Percentiles rank a stretch among this genome's conserved stretches.
These are phyloP conservation scores for Picochlorum sp. DNA, from an alignment of 139 green algal species.

Conservation along the genomic window DNA sequence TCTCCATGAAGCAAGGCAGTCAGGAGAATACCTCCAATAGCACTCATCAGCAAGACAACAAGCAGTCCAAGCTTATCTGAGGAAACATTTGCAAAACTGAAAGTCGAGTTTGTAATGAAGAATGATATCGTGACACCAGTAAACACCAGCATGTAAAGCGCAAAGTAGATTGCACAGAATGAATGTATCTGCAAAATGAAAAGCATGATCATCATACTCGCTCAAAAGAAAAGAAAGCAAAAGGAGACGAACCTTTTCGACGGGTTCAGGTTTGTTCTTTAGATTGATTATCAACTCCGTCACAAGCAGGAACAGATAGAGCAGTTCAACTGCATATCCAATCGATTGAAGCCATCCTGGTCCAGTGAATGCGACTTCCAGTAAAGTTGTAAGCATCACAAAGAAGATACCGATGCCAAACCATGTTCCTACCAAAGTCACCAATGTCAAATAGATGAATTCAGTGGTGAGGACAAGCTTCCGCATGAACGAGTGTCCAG, in stretches of 20 bases:
- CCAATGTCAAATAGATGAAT: constrained; percentile 12
- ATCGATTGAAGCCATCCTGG: background rate
- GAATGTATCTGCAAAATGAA: constrained; percentile 19
- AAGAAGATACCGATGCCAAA: constrained; percentile 28
- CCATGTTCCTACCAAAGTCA: constrained; percentile 13
- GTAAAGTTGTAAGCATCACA: constrained; percentile 25
- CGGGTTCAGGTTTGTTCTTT: constrained; percentile 34
- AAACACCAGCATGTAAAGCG: constrained; percentile 36
- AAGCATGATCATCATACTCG: background rate
- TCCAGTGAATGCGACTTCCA: constrained; percentile 2
- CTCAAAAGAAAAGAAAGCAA: background rate
- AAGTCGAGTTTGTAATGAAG: constrained; percentile 13
- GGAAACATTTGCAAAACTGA: constrained; percentile 12
- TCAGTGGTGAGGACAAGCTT: constrained; percentile 10
- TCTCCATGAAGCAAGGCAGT: constrained; percentile 31
- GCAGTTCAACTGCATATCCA: constrained; percentile 10
- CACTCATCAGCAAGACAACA: constrained; percentile 19
- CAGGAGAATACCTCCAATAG: constrained; percentile 24
- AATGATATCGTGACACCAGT: constrained; percentile 35
- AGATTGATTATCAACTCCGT: constrained; percentile 31
- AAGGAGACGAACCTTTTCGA: constrained; percentile 19
- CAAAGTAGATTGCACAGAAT: constrained; percentile 37
- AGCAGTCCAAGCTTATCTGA: constrained; percentile 15
- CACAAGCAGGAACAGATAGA: constrained; percentile 35
- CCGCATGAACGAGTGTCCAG: constrained; percentile 20